phyloP scores from a whole-genome alignment of 805 yeast genomes.

The Spathaspora hagerdaliae region DNA sequence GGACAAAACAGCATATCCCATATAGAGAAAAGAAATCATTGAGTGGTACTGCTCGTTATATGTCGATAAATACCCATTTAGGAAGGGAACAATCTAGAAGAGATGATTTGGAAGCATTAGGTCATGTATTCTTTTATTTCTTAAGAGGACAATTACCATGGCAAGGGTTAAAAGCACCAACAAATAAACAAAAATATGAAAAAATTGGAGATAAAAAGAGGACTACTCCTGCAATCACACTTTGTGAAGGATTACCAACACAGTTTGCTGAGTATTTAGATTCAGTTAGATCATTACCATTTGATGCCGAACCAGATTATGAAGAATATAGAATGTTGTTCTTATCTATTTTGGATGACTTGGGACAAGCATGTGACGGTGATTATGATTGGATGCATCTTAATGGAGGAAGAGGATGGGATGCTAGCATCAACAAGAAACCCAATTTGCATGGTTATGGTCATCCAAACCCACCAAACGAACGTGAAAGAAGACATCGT shows the following conservation, averaged over 20 bases:
- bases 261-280: constrained; percentile 74
- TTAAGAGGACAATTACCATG: constrained; percentile 78
- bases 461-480: constrained; percentile 57
- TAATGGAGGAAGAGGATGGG: constrained; percentile 82
- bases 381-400: constrained; percentile 80
- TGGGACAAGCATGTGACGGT: constrained; percentile 60
- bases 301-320: constrained; percentile 80
- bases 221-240: constrained; percentile 58
- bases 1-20: constrained; percentile 77
- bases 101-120: constrained; percentile 77
- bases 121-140: constrained; percentile 79
- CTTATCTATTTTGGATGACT: constrained; percentile 53
- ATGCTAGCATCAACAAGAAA: constrained; percentile 66
- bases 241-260: constrained; percentile 62
- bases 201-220: constrained; percentile 81
- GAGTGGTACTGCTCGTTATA: constrained; percentile 82
- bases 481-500: constrained; percentile 43
- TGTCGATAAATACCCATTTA: constrained; percentile 85
- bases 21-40: constrained; percentile 76
- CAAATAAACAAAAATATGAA: constrained; percentile 79
- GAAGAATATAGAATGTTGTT: constrained; percentile 60
- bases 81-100: constrained; percentile 82
- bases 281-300: constrained; percentile 63
- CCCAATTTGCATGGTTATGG: constrained; percentile 83
- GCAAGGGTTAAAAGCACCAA: constrained; percentile 88